Conservation (phyloP, 257 asterid genomes). For the Salvia hispanica region DNA sequence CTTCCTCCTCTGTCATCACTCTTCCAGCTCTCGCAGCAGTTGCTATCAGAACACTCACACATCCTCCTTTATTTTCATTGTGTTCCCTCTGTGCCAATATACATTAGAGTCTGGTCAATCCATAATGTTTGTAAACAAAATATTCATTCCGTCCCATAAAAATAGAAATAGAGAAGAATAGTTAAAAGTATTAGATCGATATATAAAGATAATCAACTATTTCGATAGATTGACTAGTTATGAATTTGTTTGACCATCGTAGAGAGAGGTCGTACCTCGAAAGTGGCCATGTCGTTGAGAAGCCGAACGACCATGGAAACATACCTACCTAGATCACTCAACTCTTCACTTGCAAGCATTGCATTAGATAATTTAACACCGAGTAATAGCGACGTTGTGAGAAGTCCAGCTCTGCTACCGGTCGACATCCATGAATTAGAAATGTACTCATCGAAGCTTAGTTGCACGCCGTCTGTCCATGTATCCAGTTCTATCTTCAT, state of each 20-base stretch:
- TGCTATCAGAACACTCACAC: no score
- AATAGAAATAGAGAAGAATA: no score
- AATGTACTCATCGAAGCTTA: conserved; percentile 40
- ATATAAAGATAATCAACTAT: no score
- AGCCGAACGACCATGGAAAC: conserved; percentile 28
- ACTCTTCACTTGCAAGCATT: conserved; percentile 30
- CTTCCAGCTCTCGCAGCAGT: no score
- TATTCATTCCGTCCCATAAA: no score
- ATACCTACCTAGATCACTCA: conserved; percentile 27
- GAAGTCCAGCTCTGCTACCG: conserved; percentile 29
- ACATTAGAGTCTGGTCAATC: no score
- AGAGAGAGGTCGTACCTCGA: no score
- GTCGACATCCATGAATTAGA: conserved; percentile 22
- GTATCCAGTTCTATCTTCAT: conserved; percentile 35
- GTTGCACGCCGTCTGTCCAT: conserved; percentile 20
- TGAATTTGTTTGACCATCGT: no score
- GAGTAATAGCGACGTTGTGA: conserved; percentile 29
- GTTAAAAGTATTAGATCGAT: no score
- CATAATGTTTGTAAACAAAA: no score
- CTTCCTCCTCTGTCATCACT: conserved; percentile 33
- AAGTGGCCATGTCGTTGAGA: conserved; percentile 38
- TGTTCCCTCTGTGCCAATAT: conserved; percentile 40
- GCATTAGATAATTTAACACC: conserved; percentile 32
- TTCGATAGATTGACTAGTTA: no score
- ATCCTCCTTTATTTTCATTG: conserved; percentile 26